Conservation (phyloP, 1,284 basidiomycete species). For the Naganishia sp. region DNA sequence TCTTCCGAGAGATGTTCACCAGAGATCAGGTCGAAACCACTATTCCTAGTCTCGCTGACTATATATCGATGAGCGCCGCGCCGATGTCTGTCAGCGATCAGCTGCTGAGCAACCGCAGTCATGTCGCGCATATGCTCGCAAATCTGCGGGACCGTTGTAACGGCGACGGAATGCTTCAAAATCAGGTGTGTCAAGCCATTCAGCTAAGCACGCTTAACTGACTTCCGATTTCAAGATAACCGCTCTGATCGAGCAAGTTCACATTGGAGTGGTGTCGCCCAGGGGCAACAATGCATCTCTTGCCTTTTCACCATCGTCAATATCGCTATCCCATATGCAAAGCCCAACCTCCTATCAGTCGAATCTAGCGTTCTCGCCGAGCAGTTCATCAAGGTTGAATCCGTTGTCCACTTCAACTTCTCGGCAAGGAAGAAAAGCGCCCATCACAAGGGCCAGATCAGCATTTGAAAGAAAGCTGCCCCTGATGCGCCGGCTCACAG, state of each 20-base stretch:
- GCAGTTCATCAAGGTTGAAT: constrained; percentile 18
- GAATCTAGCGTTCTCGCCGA: constrained; percentile 18
- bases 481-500: constrained; percentile 48
- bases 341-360: constrained; percentile 30
- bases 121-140: constrained; percentile 39
- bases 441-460: constrained; percentile 1
- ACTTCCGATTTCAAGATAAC: constrained; percentile 37
- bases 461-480: constrained; percentile 35
- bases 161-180: constrained; percentile 40
- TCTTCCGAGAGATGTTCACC: constrained; percentile 36
- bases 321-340: constrained; percentile 29
- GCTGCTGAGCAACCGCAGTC: constrained; percentile 6
- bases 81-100: constrained; percentile 39
- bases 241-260: constrained; percentile 47
- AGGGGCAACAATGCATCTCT: constrained; percentile 25
- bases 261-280: constrained; percentile 33
- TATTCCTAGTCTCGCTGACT: constrained; percentile 49
- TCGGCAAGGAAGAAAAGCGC: constrained; percentile 11
- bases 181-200: constrained; percentile 40
- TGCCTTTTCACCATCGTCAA: constrained; percentile 30
- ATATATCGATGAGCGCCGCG: constrained; percentile 34
- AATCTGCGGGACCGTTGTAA: constrained; percentile 41
- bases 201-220: not conserved
- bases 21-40: constrained; percentile 46
- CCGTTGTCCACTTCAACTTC: constrained; percentile 35